phyloP scores from a whole-genome alignment of 345 rosid species.

The Pugionium dolabratum region DNA sequence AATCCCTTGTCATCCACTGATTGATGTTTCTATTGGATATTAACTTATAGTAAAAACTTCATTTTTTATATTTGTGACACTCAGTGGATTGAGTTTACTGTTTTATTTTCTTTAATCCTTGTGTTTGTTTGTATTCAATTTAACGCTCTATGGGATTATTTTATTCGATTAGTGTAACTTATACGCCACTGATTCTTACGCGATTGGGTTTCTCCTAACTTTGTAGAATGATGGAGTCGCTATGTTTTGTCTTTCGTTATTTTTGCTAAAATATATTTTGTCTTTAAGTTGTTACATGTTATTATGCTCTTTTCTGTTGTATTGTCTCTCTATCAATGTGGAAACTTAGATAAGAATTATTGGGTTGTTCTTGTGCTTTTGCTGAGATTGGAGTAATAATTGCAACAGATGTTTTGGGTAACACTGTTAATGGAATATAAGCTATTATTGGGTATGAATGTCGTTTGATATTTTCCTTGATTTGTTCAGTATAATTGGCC shows the following conservation, averaged over 20 bases:
- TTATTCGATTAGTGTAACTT: not conserved
- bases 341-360: not conserved
- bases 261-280: not conserved
- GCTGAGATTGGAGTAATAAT: too few relatives aligned
- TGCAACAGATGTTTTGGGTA: too few relatives aligned
- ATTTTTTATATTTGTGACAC: not conserved
- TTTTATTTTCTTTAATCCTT: slow-evolving; percentile 1
- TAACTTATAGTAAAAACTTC: slow-evolving; percentile 2
- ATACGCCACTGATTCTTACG: not conserved
- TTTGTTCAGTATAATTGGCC: too few relatives aligned
- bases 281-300: not conserved
- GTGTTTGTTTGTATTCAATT: slow-evolving; percentile 21
- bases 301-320: not conserved
- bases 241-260: too few relatives aligned
- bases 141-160: slow-evolving; percentile 3
- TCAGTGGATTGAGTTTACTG: slow-evolving; percentile 16
- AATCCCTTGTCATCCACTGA: slow-evolving; percentile 28
- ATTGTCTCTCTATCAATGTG: not conserved
- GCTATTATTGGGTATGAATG: too few relatives aligned
- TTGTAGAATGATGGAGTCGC: not conserved
- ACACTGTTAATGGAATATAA: too few relatives aligned
- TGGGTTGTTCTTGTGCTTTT: too few relatives aligned
- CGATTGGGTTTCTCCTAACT: not conserved
- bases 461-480: too few relatives aligned
- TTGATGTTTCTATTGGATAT: slow-evolving; percentile 15